A percentile compares a stretch with the other conserved stretches of the same genome.
These are phyloP conservation scores for Vigna nakashimae DNA, from an alignment of 306 rosid species.

Conservation along the genomic window DNA sequence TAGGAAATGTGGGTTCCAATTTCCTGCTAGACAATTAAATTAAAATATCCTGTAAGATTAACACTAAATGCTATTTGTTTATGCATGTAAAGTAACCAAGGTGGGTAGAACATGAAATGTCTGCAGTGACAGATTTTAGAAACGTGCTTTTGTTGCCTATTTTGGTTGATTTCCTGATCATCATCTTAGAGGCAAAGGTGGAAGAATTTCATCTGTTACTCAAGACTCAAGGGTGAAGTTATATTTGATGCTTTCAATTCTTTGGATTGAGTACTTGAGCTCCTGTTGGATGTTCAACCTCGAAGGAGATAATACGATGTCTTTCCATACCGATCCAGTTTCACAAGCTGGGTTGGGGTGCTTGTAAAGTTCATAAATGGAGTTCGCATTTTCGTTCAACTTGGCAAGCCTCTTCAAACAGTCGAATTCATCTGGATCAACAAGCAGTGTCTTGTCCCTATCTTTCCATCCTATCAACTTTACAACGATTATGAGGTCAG, in stretches of 20 bases:
- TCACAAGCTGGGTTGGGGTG: constrained; percentile 76
- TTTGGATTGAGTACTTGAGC: constrained; percentile 89
- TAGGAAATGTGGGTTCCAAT: not conserved
- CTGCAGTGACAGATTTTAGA: constrained; percentile 26
- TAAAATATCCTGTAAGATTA: constrained; percentile 29
- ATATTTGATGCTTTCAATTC: constrained; percentile 62
- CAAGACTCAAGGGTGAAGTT: constrained; percentile 4
- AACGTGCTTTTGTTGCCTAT: constrained; percentile 17
- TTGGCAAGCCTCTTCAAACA: constrained; percentile 73
- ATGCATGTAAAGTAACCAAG: constrained; percentile 39
- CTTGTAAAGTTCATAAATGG: constrained; percentile 83
- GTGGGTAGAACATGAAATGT: constrained; percentile 41
- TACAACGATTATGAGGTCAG: constrained; percentile 43
- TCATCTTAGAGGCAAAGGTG: constrained; percentile 23
- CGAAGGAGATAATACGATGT: constrained; percentile 90
- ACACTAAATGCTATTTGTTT: constrained; percentile 37
- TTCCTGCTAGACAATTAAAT: constrained; percentile 7
- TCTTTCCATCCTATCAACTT: constrained; percentile 97
- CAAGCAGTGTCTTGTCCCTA: constrained; percentile 82
- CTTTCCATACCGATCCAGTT: constrained; percentile 92
- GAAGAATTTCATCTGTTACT: constrained; percentile 9
- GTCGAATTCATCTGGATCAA: constrained; percentile 92
- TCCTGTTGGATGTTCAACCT: constrained; percentile 86
- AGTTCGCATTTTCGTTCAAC: constrained; percentile 70
- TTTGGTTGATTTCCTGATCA: constrained; percentile 26